Percentiles rank a stretch among this genome's conserved stretches.
Evolutionary conservation across 805 yeast genomes (phyloP).

Genomic region (Yarrowia bubula): DNA sequence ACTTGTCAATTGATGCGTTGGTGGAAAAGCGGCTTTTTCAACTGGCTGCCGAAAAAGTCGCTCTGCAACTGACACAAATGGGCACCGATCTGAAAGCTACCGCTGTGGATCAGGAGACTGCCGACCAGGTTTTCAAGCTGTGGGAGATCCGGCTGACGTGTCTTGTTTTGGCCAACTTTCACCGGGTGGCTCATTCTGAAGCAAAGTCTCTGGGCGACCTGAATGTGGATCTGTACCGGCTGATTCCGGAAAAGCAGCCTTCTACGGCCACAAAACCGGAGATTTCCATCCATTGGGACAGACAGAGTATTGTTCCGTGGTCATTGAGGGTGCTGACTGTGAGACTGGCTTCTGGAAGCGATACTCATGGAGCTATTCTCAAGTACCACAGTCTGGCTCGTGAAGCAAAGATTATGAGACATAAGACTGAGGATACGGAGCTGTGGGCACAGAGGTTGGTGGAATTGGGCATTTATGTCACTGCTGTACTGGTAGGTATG

Average conservation of each 20-base stretch:
- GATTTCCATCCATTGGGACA: slow-evolving; percentile 22
- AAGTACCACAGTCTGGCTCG: slow-evolving; percentile 39
- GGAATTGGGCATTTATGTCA: slow-evolving; percentile 38
- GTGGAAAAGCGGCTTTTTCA: slow-evolving; percentile 33
- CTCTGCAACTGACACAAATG: slow-evolving; percentile 28
- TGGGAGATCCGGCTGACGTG: slow-evolving; percentile 38
- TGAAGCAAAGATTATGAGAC: slow-evolving; percentile 38
- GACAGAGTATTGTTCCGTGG: slow-evolving; percentile 37
- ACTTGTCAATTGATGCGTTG: slow-evolving; percentile 27
- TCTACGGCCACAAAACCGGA: neutral
- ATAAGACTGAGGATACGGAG: slow-evolving; percentile 9
- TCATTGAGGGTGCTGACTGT: slow-evolving; percentile 37
- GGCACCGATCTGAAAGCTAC: slow-evolving; percentile 24
- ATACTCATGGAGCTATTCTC: slow-evolving; percentile 39
- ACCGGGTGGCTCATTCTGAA: slow-evolving; percentile 39
- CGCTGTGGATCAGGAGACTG: slow-evolving; percentile 6
- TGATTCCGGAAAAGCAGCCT: slow-evolving; percentile 30
- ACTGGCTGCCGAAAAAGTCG: slow-evolving; percentile 35
- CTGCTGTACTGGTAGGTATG: slow-evolving; percentile 39
- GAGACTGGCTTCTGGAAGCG: slow-evolving; percentile 39
- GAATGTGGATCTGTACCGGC: slow-evolving; percentile 32
- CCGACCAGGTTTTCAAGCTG: slow-evolving; percentile 32
- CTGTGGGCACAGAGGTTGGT: slow-evolving; percentile 34
- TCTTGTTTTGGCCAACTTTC: slow-evolving; percentile 35
- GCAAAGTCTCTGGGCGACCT: slow-evolving; percentile 35